Evolutionary conservation across 2,329 filamentous ascomycete genomes (phyloP).

Genomic region (Colletotrichum noveboracense): DNA sequence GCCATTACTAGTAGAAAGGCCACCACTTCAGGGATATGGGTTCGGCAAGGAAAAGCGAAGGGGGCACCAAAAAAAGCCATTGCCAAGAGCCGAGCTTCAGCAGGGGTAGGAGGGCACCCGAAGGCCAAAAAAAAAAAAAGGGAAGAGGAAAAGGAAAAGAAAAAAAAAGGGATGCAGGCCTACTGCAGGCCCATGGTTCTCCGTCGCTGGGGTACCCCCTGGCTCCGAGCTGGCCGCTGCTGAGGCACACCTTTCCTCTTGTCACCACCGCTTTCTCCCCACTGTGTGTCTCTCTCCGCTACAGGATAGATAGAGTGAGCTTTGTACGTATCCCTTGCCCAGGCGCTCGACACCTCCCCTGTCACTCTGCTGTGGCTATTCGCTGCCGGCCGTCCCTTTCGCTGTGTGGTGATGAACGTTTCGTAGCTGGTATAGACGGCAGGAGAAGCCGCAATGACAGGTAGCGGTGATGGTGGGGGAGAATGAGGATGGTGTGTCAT

Average conservation of each 20-base stretch:
- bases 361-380: not conserved
- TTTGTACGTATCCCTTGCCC: not conserved
- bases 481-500: conserved; percentile 8
- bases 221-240: not conserved
- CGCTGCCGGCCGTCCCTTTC: not conserved
- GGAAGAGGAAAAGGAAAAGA: not conserved
- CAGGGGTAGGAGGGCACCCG: conserved; percentile 8
- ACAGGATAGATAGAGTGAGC: not conserved
- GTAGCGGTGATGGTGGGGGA: not conserved
- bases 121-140: conserved; percentile 6
- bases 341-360: not conserved
- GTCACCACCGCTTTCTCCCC: not conserved
- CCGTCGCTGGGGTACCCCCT: not conserved
- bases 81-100: conserved; percentile 4
- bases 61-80: not conserved
- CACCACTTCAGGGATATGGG: conserved; percentile 2
- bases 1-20: not conserved
- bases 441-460: not conserved
- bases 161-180: conserved; percentile 10
- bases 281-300: not conserved
- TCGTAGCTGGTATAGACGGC: not conserved
- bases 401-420: not conserved
- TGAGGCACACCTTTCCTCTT: conserved; percentile 2
- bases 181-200: conserved; percentile 3
- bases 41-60: not conserved